Evolutionary conservation across 768 basidiomycete genomes (phyloP).

Genomic region (Rhodocollybia butyracea): DNA sequence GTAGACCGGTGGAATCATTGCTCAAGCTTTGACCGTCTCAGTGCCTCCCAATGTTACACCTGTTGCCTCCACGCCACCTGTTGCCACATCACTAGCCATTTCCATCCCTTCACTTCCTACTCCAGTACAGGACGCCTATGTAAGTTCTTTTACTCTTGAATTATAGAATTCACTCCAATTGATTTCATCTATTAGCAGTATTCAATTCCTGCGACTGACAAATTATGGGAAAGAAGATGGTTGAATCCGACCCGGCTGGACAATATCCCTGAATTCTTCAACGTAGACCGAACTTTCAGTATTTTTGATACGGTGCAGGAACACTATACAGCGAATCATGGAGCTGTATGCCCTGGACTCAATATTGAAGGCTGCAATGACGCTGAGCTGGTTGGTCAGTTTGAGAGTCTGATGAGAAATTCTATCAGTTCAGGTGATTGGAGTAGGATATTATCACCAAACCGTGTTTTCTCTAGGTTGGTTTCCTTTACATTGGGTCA

Average conservation of each 20-base stretch:
- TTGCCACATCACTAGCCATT: too few relatives aligned
- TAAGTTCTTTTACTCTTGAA: not conserved
- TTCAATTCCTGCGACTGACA: not conserved
- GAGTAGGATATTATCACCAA: not conserved
- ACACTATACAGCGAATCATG: not conserved
- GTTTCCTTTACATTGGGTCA: not conserved
- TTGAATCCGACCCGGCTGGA: not conserved
- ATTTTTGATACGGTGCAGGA: not conserved
- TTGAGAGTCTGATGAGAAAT: not conserved
- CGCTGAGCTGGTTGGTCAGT: not conserved
- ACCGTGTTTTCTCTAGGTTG: not conserved
- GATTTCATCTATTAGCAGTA: not conserved
- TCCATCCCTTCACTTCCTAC: too few relatives aligned
- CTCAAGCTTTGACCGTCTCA: too few relatives aligned
- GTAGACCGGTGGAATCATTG: too few relatives aligned
- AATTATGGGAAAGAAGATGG: not conserved
- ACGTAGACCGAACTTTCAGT: not conserved
- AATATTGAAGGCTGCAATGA: not conserved
- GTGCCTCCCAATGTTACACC: too few relatives aligned
- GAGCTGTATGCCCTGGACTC: not conserved
- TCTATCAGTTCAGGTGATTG: not conserved
- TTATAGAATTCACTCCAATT: not conserved
- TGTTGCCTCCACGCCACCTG: too few relatives aligned
- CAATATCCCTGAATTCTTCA: not conserved
- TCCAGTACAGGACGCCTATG: not conserved